A percentile compares a stretch with the other conserved stretches of the same genome.
These are phyloP conservation scores for Cryphonectria naterciae DNA, from an alignment of 2,329 filamentous ascomycete genomes.

Conservation along the genomic window DNA sequence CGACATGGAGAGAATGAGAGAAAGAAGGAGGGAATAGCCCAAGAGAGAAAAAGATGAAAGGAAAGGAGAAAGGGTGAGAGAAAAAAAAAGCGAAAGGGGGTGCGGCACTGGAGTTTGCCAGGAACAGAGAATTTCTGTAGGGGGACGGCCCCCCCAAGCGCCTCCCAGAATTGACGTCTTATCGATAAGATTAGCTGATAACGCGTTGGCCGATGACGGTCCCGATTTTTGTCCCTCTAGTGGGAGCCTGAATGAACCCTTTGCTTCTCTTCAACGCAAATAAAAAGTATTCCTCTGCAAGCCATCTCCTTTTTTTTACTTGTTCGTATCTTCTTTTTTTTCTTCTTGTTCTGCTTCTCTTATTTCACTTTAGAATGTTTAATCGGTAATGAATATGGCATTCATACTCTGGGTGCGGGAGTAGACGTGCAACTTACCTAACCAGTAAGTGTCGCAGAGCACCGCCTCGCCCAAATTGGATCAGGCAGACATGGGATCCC, in stretches of 20 bases:
- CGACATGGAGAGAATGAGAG: background rate
- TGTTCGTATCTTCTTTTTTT: too few species aligned
- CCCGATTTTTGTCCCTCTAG: background rate
- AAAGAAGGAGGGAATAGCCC: background rate
- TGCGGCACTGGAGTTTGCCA: background rate
- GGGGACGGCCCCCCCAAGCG: background rate
- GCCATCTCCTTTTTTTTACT: too few species aligned
- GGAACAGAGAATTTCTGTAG: conserved; percentile 6
- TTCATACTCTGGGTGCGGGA: background rate
- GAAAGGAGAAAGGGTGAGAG: background rate
- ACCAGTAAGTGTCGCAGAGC: background rate
- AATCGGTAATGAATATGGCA: background rate
- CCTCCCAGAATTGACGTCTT: background rate
- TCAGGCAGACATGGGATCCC: background rate
- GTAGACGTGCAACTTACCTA: background rate
- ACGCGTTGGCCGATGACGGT: background rate
- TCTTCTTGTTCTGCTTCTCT: background rate
- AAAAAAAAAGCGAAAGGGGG: background rate
- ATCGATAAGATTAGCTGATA: conserved; percentile 11
- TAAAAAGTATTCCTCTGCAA: too few species aligned
- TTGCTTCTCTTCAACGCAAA: background rate
- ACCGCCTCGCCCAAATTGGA: background rate
- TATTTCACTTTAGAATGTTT: too few species aligned
- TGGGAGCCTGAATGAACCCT: background rate
- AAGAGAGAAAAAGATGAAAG: too few species aligned